phyloP scores from a whole-genome alignment of 257 asterid genomes.

The Solanum corneliomulleri region DNA sequence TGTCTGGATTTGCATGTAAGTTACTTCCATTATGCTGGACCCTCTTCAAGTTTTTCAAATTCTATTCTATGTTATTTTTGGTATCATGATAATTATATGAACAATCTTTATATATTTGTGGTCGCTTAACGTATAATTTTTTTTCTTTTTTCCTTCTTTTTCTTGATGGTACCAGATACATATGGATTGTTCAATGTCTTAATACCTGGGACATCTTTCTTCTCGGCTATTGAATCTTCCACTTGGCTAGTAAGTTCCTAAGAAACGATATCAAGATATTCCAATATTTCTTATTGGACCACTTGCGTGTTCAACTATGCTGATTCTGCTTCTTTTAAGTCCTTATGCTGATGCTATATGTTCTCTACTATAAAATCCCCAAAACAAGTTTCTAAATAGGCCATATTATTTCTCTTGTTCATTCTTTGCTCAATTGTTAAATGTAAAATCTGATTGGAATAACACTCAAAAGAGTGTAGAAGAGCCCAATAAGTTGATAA shows the following conservation, averaged over 20 bases:
- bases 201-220: conserved; percentile 32
- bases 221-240: conserved; percentile 28
- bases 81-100: not conserved
- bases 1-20: conserved; percentile 63
- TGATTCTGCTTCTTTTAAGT: not conserved
- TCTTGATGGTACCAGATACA: conserved; percentile 20
- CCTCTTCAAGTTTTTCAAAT: not conserved
- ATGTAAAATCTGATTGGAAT: not conserved
- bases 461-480: not conserved
- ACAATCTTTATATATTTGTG: not conserved
- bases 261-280: not conserved
- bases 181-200: conserved; percentile 25
- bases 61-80: not conserved
- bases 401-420: not conserved
- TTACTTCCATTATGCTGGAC: not conserved
- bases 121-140: not conserved
- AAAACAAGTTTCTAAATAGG: not conserved
- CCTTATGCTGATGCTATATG: conserved; percentile 27
- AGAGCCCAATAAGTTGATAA: not conserved
- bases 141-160: not conserved
- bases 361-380: not conserved
- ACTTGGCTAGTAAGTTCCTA: conserved; percentile 25
- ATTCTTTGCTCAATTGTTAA: not conserved
- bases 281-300: not conserved
- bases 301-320: not conserved